Base-by-base conservation (phyloP, 139 green algal genomes). In the Chlamydomonas schloesseri region DNA sequence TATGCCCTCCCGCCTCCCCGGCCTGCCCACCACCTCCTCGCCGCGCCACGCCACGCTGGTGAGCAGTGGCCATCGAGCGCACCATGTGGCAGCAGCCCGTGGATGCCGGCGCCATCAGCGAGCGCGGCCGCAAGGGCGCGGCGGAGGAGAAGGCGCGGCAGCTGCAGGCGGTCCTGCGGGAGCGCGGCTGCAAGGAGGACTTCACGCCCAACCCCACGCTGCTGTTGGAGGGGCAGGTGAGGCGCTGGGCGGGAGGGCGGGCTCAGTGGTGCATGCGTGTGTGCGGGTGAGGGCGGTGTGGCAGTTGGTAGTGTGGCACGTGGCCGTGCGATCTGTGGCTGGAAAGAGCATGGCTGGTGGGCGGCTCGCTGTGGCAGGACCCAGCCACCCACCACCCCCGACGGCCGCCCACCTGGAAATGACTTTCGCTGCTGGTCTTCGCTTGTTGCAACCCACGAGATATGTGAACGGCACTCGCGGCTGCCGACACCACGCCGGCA, bases 171-270 rank as follows among this genome's bases (percentile, higher is more conserved):
- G 60, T 74, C 36, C 94, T 99, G 34, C 47, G 58, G 70, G 73
- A 88, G 34, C 87, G 96, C 14, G 96, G 96, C 81, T 96, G 94
- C 88, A 94, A 91, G 62, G 96, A 99, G 89, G 90, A 96, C 60
- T 98, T 98, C 77, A 82, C 91, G 53, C 82, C 93, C 71, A 93
- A 95, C 71, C 89, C 88, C 17, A 90, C 86, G 31, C 88, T 97
- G 42, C 87, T 98, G 84, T 73, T 84, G 13, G 72, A 97, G 60
- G 96, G 96, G 4, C 84, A 94, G 92, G 93, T 97, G 55, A 14
- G 31, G 28, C 83, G 95, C 11, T 58, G 31, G 26, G 65, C 5
- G 31, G 17, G 26, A 20, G 28, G 29, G 13, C 13, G 15, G 64
- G 29, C 13, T 17, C 18, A 17, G 62, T 69, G 62, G 18, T 31